Base-by-base conservation (phyloP, 176 grass and related monocot genomes). In the Lolium perenne region DNA sequence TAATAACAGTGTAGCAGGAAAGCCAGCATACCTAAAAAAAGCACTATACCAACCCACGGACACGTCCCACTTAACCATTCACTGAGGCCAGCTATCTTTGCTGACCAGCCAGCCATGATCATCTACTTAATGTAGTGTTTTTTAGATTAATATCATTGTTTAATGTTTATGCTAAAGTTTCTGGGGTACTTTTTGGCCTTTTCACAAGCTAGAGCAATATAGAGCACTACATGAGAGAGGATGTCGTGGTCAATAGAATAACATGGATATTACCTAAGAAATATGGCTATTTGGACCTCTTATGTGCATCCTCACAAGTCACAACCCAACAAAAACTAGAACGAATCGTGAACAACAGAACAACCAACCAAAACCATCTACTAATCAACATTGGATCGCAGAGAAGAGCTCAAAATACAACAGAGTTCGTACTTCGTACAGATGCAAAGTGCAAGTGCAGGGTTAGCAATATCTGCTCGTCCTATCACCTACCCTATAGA, bases 1-100 rank as follows among this genome's bases (percentile, higher is more conserved):
- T 80, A 66, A 66, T 89, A 48, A 53, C 13, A 38, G 67, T 79
- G 64, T 41, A 79, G 74, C 54, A 83, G 53, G 54, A 88, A 78
- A 78, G 54, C 64, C 49, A 51, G 53, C 54, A 23, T 17, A 74
- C 56, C 66, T 6, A 84, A 66, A 21, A 56, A 65, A 80, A 80
- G 66, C 32, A 64, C 56, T 88, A 46, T 65, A 51, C 56, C 81
- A 45, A 84, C 59, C 43, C 22, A 26, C 10, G 71, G 14, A 79
- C 81, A 21, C 38, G 54, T 20, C 77, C 43, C 41, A 61, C 10
- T 62, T 73, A 54, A 55, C 41, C 17, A 80, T 55, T 80, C 63
- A 84, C 47, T 17, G 16, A 67, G 22, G 38, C 82, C 53, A 26
- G 29, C 50, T 60, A 60, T 38, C 4, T 78, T 71, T 78, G 26